Percentiles rank a stretch among this genome's conserved stretches.
Evolutionary conservation across 306 rosid genomes (phyloP).

Genomic region (Rosa multiflora): DNA sequence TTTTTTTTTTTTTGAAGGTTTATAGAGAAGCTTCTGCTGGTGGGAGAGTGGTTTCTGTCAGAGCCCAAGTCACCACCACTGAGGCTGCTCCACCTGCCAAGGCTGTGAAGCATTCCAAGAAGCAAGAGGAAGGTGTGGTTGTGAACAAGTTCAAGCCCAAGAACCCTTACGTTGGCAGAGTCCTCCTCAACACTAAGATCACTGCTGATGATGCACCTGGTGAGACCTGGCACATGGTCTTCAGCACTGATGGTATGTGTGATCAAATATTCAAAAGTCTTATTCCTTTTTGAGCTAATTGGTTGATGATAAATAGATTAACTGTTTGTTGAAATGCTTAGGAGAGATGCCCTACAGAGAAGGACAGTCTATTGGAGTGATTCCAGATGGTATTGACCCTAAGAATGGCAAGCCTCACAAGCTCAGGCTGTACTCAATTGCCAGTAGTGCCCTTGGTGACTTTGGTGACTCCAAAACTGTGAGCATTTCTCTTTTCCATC

Average conservation of each 20-base stretch:
- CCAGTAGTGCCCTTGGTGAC: conserved; percentile 93
- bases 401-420: conserved; percentile 95
- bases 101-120: conserved; percentile 77
- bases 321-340: conserved; percentile 25
- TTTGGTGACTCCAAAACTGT: conserved; percentile 95
- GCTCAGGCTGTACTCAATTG: conserved; percentile 83
- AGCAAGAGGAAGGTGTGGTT: conserved; percentile 80
- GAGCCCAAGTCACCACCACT: conserved; percentile 87
- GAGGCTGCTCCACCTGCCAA: conserved; percentile 85
- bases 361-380: conserved; percentile 93
- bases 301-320: neutral
- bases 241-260: conserved; percentile 82
- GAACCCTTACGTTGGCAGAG: conserved; percentile 68
- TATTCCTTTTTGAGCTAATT: neutral
- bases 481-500: conserved; percentile 25
- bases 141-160: conserved; percentile 88
- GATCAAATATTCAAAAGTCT: neutral
- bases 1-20: conserved; percentile 55
- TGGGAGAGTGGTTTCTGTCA: conserved; percentile 52
- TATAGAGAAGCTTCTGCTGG: conserved; percentile 46
- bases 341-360: conserved; percentile 98
- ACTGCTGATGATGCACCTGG: conserved; percentile 99
- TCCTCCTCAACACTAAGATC: conserved; percentile 93
- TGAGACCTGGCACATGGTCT: conserved; percentile 99
- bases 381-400: conserved; percentile 72